Percentiles rank a stretch among this genome's conserved stretches.
These are phyloP conservation scores for Simmondsia chinensis DNA, from an alignment of 148 eudicot species.

Conservation along the genomic window DNA sequence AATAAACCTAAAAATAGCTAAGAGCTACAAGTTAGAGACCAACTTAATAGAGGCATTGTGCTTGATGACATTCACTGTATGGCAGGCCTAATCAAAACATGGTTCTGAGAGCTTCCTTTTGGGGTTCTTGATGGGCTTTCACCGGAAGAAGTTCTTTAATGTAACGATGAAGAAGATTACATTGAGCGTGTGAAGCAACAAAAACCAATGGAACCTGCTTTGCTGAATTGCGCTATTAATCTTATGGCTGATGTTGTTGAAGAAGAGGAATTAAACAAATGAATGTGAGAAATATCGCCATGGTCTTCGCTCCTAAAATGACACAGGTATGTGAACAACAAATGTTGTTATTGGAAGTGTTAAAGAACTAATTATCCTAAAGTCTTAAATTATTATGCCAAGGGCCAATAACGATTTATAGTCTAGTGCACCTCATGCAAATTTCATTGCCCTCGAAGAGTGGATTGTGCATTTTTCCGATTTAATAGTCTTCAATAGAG, in stretches of 20 bases:
- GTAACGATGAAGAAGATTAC: conserved; percentile 67
- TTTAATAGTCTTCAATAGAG: too few species aligned
- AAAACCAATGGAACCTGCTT: conserved; percentile 62
- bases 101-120: conserved; percentile 88
- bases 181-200: conserved; percentile 63
- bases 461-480: too few species aligned
- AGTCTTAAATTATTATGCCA: too few species aligned
- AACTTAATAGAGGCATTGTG: conserved; percentile 75
- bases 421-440: too few species aligned
- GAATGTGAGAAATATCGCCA: conserved; percentile 89
- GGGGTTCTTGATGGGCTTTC: conserved; percentile 91
- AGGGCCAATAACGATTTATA: too few species aligned
- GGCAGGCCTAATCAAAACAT: conserved; percentile 82
- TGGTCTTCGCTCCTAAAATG: conserved; percentile 97
- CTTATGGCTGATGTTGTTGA: conserved; percentile 99
- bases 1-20: conserved; percentile 75
- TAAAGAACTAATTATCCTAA: too few species aligned
- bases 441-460: too few species aligned
- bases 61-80: conserved; percentile 79
- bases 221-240: conserved; percentile 87
- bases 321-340: conserved; percentile 45
- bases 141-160: conserved; percentile 67
- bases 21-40: conserved; percentile 66
- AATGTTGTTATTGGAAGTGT: not conserved
- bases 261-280: conserved; percentile 85